Conservation (phyloP, 2,329 filamentous ascomycete genomes). For the Epicoccum nigrum region DNA sequence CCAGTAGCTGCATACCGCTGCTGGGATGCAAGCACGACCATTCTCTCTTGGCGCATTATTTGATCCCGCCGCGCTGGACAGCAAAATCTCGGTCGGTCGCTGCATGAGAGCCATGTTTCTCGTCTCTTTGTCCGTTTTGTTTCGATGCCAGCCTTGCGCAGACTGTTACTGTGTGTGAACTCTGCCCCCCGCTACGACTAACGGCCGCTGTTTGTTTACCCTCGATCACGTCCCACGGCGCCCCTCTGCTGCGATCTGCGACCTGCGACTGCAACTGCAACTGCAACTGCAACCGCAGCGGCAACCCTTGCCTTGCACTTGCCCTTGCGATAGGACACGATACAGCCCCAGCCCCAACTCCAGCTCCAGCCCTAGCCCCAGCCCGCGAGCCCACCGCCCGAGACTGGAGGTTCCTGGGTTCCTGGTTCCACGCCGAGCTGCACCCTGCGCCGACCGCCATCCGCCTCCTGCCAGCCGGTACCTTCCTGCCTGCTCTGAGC, state of each 20-base stretch:
- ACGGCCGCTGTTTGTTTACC: constrained; percentile 20
- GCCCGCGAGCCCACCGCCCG: no score
- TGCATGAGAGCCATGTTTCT: constrained; percentile 15
- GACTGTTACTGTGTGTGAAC: constrained; percentile 9
- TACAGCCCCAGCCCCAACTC: no score
- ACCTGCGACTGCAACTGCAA: neutral
- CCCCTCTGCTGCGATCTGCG: no score
- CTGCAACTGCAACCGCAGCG: neutral
- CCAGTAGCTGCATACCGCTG: constrained; percentile 11
- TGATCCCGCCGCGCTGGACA: constrained; percentile 18
- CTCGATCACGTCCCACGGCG: neutral
- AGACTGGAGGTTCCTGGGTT: no score
- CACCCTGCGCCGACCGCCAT: neutral
- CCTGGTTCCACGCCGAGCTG: neutral
- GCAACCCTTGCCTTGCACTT: no score
- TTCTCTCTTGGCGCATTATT: constrained; percentile 16
- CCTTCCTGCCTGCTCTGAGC: neutral
- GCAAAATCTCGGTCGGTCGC: constrained; percentile 20
- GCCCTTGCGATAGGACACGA: no score
- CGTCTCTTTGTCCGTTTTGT: constrained; percentile 15
- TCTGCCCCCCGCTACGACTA: constrained; percentile 1
- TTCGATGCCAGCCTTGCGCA: constrained; percentile 19
- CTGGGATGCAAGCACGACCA: constrained; percentile 17
- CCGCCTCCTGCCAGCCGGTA: neutral
- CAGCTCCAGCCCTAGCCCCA: no score